Conservation (phyloP, 495 filamentous ascomycete species). For the Aspergillus wentii region DNA sequence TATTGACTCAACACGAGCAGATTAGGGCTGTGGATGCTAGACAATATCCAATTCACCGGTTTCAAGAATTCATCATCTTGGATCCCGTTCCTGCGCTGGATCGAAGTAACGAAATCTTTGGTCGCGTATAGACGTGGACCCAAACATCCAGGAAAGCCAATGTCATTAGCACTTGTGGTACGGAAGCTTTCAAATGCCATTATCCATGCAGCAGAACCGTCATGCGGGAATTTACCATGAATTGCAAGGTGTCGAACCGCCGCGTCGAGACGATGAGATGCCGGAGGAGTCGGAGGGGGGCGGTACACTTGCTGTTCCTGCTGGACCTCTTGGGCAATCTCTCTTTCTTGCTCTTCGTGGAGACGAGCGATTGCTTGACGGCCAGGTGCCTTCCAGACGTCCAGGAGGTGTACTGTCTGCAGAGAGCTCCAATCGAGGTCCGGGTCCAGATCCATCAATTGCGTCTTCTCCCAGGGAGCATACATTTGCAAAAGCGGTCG, state of each 20-base stretch:
- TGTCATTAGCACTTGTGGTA: too few species aligned
- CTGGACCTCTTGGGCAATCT: slow-evolving; percentile 60
- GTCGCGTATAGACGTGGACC: too few species aligned
- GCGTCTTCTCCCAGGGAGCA: slow-evolving; percentile 4
- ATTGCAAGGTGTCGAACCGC: too few species aligned
- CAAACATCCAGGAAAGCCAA: too few species aligned
- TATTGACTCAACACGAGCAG: slow-evolving; percentile 54
- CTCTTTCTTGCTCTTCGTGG: slow-evolving; percentile 67
- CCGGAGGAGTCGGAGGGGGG: too few species aligned
- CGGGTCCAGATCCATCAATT: background rate
- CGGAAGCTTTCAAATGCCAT: too few species aligned
- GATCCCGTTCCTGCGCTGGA: too few species aligned
- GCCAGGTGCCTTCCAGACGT: slow-evolving; percentile 48
- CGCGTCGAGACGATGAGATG: too few species aligned
- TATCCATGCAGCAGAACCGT: too few species aligned
- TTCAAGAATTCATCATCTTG: slow-evolving; percentile 35
- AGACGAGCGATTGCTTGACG: slow-evolving; percentile 33
- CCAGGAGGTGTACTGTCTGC: slow-evolving; percentile 27
- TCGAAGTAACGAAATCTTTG: too few species aligned
- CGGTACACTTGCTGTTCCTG: slow-evolving; percentile 50
- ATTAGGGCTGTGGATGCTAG: slow-evolving; percentile 8
- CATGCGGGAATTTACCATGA: too few species aligned
- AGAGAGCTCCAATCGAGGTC: slow-evolving; percentile 11
- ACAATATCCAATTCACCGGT: slow-evolving; percentile 56
- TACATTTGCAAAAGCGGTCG: slow-evolving; percentile 42